A percentile compares a stretch with the other conserved stretches of the same genome.
phyloP scores from a whole-genome alignment of 2,329 filamentous ascomycete species.

The Diaporthe batatas region DNA sequence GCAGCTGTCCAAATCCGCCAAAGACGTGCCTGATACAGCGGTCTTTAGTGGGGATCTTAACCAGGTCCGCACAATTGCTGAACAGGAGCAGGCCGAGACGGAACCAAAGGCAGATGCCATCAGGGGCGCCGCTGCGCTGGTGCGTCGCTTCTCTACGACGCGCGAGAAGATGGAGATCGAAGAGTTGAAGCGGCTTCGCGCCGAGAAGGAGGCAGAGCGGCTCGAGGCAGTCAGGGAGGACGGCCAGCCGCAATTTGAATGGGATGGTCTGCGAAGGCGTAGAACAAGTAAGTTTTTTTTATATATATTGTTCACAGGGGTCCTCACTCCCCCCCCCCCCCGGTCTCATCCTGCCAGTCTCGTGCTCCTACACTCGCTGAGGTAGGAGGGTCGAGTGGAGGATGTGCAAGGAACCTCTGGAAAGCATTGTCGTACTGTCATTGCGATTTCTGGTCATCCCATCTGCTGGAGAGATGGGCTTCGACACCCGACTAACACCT shows the following conservation, averaged over 20 bases:
- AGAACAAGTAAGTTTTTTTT: conserved; percentile 58
- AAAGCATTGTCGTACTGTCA: background rate
- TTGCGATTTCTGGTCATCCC: background rate
- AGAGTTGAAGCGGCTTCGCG: conserved; percentile 82
- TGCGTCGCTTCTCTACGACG: conserved; percentile 82
- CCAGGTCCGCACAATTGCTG: conserved; percentile 93
- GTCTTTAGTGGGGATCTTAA: conserved; percentile 94
- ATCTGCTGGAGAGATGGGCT: background rate
- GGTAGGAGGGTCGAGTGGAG: background rate
- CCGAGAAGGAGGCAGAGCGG: conserved; percentile 79
- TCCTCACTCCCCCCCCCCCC: too few species aligned
- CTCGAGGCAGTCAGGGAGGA: conserved; percentile 84
- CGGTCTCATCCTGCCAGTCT: too few species aligned
- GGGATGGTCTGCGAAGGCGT: conserved; percentile 87
- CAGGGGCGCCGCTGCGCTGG: conserved; percentile 87
- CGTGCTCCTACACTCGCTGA: too few species aligned
- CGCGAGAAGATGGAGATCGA: conserved; percentile 83
- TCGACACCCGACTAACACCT: background rate
- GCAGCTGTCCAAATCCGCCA: conserved; percentile 97
- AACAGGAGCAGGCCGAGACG: conserved; percentile 95
- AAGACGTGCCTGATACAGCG: conserved; percentile 93
- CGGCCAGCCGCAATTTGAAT: conserved; percentile 79
- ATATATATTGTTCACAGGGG: too few species aligned
- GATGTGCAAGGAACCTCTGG: too few species aligned
- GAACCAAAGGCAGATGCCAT: conserved; percentile 98